Evolutionary conservation across 805 yeast genomes (phyloP).

Genomic region (Pichia eremophila): DNA sequence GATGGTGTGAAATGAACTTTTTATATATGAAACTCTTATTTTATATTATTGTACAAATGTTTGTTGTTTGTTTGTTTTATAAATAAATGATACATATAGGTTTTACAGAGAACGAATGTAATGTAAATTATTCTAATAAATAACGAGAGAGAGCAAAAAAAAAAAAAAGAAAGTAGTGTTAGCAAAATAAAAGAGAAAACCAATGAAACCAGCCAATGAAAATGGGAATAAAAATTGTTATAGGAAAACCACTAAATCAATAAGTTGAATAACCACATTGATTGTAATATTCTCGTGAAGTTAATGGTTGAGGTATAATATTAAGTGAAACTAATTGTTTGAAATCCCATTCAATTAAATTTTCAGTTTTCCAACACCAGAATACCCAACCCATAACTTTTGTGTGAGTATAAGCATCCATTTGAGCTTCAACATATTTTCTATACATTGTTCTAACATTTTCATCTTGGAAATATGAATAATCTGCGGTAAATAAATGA

Average conservation of each 20-base stretch:
- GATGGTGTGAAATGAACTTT: too few relatives aligned
- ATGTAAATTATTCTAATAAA: too few relatives aligned
- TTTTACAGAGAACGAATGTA: too few relatives aligned
- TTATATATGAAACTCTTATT: too few relatives aligned
- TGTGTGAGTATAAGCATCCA: conserved; percentile 54
- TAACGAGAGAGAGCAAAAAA: too few relatives aligned
- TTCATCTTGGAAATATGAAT: conserved; percentile 43
- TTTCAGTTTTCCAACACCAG: conserved; percentile 92
- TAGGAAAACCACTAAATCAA: background rate
- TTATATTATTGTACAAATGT: too few relatives aligned
- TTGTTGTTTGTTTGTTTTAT: too few relatives aligned
- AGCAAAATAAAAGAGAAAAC: too few relatives aligned
- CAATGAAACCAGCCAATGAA: background rate
- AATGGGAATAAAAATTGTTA: background rate
- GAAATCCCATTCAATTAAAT: conserved; percentile 80
- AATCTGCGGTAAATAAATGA: conserved; percentile 32
- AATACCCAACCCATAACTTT: conserved; percentile 79
- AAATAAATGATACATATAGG: too few relatives aligned
- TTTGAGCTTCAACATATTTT: conserved; percentile 76
- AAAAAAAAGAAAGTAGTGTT: too few relatives aligned
- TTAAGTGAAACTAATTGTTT: conserved; percentile 44
- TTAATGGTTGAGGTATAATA: conserved; percentile 74
- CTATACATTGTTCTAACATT: conserved; percentile 51
- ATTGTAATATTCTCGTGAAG: conserved; percentile 20
- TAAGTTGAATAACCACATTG: conserved; percentile 22